A percentile compares a stretch with the other conserved stretches of the same genome.
These are phyloP conservation scores for Leishmania tarentolae DNA, from an alignment of 208 protist genomes.

Conservation along the genomic window DNA sequence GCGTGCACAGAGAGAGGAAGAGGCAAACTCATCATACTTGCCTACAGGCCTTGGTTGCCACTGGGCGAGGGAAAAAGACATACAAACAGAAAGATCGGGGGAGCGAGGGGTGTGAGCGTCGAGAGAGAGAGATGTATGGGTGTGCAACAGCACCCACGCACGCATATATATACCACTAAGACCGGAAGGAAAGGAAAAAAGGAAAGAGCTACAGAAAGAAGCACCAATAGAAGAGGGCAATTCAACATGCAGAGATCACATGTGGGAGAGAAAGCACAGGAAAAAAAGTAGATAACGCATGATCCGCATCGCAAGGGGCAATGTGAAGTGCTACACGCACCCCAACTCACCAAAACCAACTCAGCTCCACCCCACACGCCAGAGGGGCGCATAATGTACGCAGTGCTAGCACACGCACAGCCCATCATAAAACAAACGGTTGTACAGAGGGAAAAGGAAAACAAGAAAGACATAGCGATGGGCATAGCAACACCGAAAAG, in stretches of 20 bases:
- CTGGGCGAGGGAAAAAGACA: background rate
- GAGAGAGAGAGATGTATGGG: background rate
- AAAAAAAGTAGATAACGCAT: background rate
- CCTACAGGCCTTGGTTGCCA: background rate
- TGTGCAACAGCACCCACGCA: background rate
- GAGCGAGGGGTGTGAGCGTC: background rate
- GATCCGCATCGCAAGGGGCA: background rate
- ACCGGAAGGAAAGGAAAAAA: background rate
- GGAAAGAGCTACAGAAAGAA: background rate
- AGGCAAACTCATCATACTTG: background rate
- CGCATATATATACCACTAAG: background rate
- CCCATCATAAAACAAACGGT: background rate
- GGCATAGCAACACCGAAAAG: background rate
- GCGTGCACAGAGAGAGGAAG: slow-evolving; percentile 4
- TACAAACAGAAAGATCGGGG: background rate
- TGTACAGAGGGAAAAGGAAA: background rate
- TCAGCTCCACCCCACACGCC: background rate
- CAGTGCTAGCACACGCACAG: background rate
- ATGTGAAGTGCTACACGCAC: background rate
- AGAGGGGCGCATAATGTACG: background rate
- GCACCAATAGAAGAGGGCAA: background rate
- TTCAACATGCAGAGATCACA: background rate
- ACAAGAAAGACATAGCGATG: background rate
- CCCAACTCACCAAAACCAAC: background rate
- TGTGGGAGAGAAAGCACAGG: background rate